These are phyloP conservation scores for Panaeolus papilionaceus DNA, from an alignment of 768 basidiomycete genomes.

Conservation along the genomic window DNA sequence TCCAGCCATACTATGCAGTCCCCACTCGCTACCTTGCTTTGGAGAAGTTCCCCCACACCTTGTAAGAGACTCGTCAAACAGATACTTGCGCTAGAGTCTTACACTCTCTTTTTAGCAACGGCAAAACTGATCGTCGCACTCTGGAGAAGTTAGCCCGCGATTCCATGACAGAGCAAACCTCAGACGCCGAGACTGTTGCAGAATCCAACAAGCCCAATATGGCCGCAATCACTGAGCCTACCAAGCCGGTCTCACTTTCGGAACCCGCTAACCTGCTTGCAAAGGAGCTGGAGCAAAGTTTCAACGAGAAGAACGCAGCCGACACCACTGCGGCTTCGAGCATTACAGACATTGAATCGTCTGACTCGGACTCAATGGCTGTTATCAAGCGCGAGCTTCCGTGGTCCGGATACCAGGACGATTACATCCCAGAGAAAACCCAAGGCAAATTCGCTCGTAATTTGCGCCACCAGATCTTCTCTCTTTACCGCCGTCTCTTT, in stretches of 20 bases:
- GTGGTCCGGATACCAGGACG: conserved; percentile 12
- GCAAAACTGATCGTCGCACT: conserved; percentile 46
- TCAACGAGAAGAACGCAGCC: background rate
- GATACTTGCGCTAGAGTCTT: background rate
- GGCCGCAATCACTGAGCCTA: background rate
- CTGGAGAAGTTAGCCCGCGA: conserved; percentile 19
- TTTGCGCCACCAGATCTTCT: conserved; percentile 59
- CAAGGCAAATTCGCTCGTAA: conserved; percentile 53
- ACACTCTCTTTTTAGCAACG: conserved; percentile 31
- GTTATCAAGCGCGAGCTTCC: conserved; percentile 4
- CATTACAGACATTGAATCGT: conserved; percentile 2
- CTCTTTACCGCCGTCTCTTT: conserved; percentile 65
- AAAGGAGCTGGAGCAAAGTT: background rate
- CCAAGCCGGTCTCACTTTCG: background rate
- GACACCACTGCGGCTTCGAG: background rate
- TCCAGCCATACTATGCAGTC: conserved; percentile 56
- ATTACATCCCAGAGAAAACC: conserved; percentile 51
- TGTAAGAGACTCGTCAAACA: background rate
- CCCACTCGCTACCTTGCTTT: conserved; percentile 41
- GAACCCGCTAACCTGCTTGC: background rate
- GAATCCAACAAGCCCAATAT: background rate
- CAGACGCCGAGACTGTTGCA: background rate
- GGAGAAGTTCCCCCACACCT: conserved; percentile 43
- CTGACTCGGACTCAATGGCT: background rate
- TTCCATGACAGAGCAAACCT: background rate